Evolutionary conservation across 1,284 basidiomycete species (phyloP), one percentile per base, ranked within the genome.

Genomic region (Inonotus obliquus): DNA sequence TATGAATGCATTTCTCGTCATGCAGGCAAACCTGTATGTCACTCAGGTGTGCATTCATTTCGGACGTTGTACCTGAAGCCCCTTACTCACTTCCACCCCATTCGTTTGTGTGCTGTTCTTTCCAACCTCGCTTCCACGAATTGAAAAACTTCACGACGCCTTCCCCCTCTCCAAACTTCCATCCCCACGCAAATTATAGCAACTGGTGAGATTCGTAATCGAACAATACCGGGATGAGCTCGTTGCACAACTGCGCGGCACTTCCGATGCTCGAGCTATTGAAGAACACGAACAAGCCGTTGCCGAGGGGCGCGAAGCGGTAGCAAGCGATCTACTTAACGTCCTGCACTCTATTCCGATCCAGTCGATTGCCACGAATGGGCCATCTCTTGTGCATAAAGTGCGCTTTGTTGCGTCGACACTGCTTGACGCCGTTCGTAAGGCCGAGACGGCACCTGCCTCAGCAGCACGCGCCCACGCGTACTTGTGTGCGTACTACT

Each of bases 401-500:
- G 91, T 94, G 62, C 86, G 92, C 60, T 94, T 93, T 70, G 90
- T 94, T 21, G 92, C 92, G 13, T 93, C 90, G 23, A 93, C 91
- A 1, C 76, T 95, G 54, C 79, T 95, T 63, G 92, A 95, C 71
- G 85, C 89, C n/a, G 87, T 95, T 52, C 81, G 87, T 58, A 90
- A 89, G 73, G 88, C 85, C 64, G 85, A 92, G 74, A 87, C 85
- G 38, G 82, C 86, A 57, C 85, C 89, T 67, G 84, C 84, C 52
- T 84, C 88, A 65, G 86, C 90, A 65, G 88, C 83, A 65, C 85
- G 87, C 57, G 92, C 84, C 5, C 88, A 92, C 69, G 89, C 86
- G 44, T 92, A 89, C 72, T 78, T 92, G 63, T 92, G 88, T 89
- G 70, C 71, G 86, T 74, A 29, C 41, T 51, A 60, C 49, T 45